Base-by-base conservation (phyloP, 225 moss, liverwort and hornwort species). In the Marchantia paleacea region DNA sequence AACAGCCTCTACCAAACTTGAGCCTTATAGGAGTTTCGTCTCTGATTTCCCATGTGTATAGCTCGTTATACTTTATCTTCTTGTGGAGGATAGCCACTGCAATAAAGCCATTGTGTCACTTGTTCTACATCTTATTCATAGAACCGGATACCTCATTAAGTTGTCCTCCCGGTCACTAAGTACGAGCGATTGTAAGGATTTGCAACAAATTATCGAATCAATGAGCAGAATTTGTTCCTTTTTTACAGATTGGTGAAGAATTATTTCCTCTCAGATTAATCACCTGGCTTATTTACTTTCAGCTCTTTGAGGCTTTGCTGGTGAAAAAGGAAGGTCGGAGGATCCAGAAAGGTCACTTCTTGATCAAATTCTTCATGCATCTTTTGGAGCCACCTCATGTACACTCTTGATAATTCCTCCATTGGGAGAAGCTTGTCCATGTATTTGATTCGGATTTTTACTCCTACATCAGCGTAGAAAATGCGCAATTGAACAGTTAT, bases 281-380 rank as follows among this genome's bases (percentile, higher is more conserved):
- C 18, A 77, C 76, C 76, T 77, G n/a, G 50, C 28, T 55, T 58
- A 19, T 55, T 20, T 24, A 62, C 25, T 31, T 62, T 62, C 55
- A 77, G 26, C 10, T 77, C 61, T 39, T 6, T 62, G 12, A 77
- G 76, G 60, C 61, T 77, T 19, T 19, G 19, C 30, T 29, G n/a
- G 61, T 62, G 58, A n/a, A 77, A 77, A 58, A 77, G 20, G 61
- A 13, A 77, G 4, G 57, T 77, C 18, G 76, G 76, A 26, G 20
- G 8, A 39, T 77, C 76, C 19, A 77, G 57, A 62, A 77, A 77
- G 6, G 20, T 13, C 1, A 77, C 57, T 62, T 77, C 76, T 22
- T 77, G 7, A 77, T 77, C 76, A 62, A 57, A 77, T 20, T 77
- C 61, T 77, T 77, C 61, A 28, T 77, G 76, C 76, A 77, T 77